A percentile compares a stretch with the other conserved stretches of the same genome.
Evolutionary conservation across 768 basidiomycete genomes (phyloP).

Genomic region (Rhizopogon roseolus): DNA sequence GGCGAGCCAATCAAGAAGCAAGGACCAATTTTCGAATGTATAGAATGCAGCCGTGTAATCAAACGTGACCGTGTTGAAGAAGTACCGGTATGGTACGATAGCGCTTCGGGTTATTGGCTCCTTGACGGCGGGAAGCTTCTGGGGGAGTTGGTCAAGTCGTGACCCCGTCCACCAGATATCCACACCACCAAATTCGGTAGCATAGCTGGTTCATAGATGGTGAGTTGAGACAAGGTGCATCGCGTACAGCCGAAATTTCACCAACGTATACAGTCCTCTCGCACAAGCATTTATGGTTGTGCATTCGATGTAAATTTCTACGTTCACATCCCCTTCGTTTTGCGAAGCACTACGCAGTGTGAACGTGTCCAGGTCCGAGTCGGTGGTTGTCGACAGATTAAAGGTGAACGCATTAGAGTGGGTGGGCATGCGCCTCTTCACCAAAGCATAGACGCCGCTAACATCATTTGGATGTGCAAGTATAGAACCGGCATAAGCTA

Average conservation of each 20-base stretch:
- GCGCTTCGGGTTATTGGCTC: slow-evolving; percentile 25
- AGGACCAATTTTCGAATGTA: slow-evolving; percentile 33
- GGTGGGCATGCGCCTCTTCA: slow-evolving; percentile 30
- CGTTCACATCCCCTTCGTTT: slow-evolving; percentile 4
- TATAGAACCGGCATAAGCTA: not conserved
- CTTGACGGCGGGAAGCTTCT: slow-evolving; percentile 25
- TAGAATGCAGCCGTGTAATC: slow-evolving; percentile 36
- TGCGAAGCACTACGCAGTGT: slow-evolving; percentile 23
- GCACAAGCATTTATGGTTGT: slow-evolving; percentile 33
- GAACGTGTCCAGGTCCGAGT: slow-evolving; percentile 24
- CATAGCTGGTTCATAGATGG: slow-evolving; percentile 23
- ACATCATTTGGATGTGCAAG: slow-evolving; percentile 4
- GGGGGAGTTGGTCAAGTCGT: slow-evolving; percentile 27
- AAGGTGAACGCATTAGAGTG: slow-evolving; percentile 30
- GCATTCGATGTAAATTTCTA: slow-evolving; percentile 26
- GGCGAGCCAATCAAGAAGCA: slow-evolving; percentile 38
- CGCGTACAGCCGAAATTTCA: not conserved
- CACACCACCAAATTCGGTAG: slow-evolving; percentile 30
- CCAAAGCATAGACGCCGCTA: slow-evolving; percentile 29
- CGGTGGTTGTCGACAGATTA: slow-evolving; percentile 14
- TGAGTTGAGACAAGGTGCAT: not conserved
- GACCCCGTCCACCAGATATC: slow-evolving; percentile 44
- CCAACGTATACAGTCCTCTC: slow-evolving; percentile 34
- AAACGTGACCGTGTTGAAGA: slow-evolving; percentile 41
- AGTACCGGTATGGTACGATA: slow-evolving; percentile 35